These are phyloP conservation scores for Senna tora DNA, from an alignment of 306 rosid species.

Conservation along the genomic window DNA sequence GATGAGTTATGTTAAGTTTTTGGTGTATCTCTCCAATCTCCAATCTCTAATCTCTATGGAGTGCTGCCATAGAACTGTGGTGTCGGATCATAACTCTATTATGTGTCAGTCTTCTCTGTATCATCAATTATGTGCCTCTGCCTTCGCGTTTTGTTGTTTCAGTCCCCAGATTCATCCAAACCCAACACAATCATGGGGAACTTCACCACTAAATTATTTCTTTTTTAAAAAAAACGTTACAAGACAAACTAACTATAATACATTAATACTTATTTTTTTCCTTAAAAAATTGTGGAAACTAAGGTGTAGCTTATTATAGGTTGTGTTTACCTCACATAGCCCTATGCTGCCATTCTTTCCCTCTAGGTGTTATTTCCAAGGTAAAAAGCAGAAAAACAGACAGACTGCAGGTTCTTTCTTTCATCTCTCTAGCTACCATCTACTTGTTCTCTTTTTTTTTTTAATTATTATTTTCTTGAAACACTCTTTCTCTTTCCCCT, in stretches of 20 bases:
- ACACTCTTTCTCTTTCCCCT: neutral
- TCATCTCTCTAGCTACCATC: conserved; percentile 38
- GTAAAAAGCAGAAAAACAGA: conserved; percentile 53
- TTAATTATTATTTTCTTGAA: conserved; percentile 18
- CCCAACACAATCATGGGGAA: conserved; percentile 3
- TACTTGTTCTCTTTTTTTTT: conserved; percentile 28
- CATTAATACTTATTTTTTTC: neutral
- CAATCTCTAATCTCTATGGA: neutral
- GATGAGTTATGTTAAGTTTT: neutral
- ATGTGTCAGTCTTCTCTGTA: conserved; percentile 18
- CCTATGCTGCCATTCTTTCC: conserved; percentile 42
- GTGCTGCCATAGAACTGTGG: conserved; percentile 49
- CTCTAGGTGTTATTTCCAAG: conserved; percentile 54
- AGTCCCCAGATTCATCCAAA: conserved; percentile 16
- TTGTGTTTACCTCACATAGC: neutral
- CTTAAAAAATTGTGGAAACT: neutral
- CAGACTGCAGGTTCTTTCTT: conserved; percentile 56
- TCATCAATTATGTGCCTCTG: conserved; percentile 6
- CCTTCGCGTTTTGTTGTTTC: conserved; percentile 10
- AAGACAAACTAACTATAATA: conserved; percentile 8
- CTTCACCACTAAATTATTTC: neutral
- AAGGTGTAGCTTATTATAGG: conserved; percentile 5
- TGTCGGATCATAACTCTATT: conserved; percentile 40
- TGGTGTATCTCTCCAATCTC: too few species aligned
- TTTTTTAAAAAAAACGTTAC: neutral